These are phyloP conservation scores for Debaryomyces tyrocola DNA, from an alignment of 805 yeast species.

Conservation along the genomic window DNA sequence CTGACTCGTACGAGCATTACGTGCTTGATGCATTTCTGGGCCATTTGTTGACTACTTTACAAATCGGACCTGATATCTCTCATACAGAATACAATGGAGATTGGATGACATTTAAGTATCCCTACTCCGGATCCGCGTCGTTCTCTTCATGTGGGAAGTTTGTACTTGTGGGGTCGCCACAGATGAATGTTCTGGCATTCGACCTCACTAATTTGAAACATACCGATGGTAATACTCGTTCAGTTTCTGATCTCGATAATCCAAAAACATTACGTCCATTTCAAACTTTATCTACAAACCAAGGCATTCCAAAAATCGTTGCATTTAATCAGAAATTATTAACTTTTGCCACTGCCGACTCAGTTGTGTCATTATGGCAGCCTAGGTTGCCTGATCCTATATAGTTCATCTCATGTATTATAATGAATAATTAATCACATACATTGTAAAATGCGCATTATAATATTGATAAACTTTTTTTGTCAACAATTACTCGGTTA, in stretches of 20 bases:
- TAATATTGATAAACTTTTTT: no score
- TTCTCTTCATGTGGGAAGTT: slow-evolving; percentile 43
- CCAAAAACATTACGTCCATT: slow-evolving; percentile 22
- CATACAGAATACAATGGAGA: slow-evolving; percentile 5
- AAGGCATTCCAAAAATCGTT: slow-evolving; percentile 47
- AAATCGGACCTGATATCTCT: slow-evolving; percentile 4
- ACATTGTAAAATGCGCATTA: no score
- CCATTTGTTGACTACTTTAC: slow-evolving; percentile 33
- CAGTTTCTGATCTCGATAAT: slow-evolving; percentile 16
- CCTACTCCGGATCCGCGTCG: slow-evolving; percentile 31
- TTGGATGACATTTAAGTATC: slow-evolving; percentile 32
- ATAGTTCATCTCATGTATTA: neutral
- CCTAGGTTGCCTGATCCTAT: slow-evolving; percentile 13
- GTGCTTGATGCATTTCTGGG: slow-evolving; percentile 74
- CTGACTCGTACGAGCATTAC: slow-evolving; percentile 54
- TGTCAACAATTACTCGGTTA: no score
- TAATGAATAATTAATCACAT: no score
- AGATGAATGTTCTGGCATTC: slow-evolving; percentile 25
- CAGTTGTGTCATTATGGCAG: slow-evolving; percentile 38
- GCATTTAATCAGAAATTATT: slow-evolving; percentile 62
- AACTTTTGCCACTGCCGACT: slow-evolving; percentile 66
- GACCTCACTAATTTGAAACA: slow-evolving; percentile 26
- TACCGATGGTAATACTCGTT: slow-evolving; percentile 17
- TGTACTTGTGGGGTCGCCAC: slow-evolving; percentile 32
- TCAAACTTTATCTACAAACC: slow-evolving; percentile 18